Percentiles rank a stretch among this genome's conserved stretches.
phyloP scores from a whole-genome alignment of 495 filamentous ascomycete genomes.

The Hapsidospora chrysogenum region DNA sequence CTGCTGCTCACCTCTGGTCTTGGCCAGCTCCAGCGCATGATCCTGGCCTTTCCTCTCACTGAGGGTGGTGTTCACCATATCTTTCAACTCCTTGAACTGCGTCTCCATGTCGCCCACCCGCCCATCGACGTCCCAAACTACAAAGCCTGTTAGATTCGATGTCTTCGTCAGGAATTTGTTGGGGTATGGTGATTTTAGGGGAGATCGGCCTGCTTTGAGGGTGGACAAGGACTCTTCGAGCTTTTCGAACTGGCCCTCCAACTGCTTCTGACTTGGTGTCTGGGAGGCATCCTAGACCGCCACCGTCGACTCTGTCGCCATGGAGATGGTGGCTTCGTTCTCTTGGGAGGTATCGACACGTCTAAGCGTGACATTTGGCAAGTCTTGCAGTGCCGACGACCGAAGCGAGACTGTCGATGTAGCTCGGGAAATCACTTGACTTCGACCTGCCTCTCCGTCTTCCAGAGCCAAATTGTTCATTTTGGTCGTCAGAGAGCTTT shows the following conservation, averaged over 20 bases:
- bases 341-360: too few species aligned
- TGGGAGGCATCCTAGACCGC: constrained; percentile 12
- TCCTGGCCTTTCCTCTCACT: constrained; percentile 46
- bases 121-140: constrained; percentile 57
- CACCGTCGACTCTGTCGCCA: too few species aligned
- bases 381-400: constrained; percentile 4
- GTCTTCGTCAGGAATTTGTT: constrained; percentile 47
- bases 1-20: constrained; percentile 47
- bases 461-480: constrained; percentile 15
- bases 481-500: constrained; percentile 12
- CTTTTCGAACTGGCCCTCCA: constrained; percentile 4
- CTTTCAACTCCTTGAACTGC: constrained; percentile 40
- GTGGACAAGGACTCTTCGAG: constrained; percentile 1
- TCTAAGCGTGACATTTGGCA: constrained; percentile 1
- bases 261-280: constrained; percentile 6
- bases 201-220: constrained; percentile 11
- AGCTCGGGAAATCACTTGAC: too few species aligned
- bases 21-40: constrained; percentile 51
- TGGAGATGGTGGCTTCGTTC: too few species aligned
- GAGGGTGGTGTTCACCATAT: constrained; percentile 42
- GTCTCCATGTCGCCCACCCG: constrained; percentile 49
- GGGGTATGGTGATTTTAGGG: neutral
- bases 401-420: too few species aligned
- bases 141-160: constrained; percentile 40
- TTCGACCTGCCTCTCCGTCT: constrained; percentile 4